Evolutionary conservation across 2,329 filamentous ascomycete genomes (phyloP).

Genomic region (Pyrenophora graminea): DNA sequence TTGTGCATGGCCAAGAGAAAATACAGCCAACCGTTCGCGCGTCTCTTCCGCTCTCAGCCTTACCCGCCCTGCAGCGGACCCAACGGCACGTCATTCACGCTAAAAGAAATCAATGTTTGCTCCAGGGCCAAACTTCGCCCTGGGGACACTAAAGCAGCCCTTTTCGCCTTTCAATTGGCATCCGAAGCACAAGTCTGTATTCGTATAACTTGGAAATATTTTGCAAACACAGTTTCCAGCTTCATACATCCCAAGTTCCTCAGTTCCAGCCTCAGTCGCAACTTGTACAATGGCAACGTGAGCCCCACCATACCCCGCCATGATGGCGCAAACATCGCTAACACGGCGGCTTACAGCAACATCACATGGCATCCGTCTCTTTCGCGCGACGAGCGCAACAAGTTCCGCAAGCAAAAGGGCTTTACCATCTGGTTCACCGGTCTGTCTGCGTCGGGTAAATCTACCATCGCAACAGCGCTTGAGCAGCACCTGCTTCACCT

Average conservation of each 20-base stretch:
- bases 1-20: background rate
- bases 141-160: slow-evolving; percentile 14
- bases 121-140: slow-evolving; percentile 9
- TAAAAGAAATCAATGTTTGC: slow-evolving; percentile 28
- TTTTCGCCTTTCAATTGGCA: slow-evolving; percentile 9
- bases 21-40: background rate
- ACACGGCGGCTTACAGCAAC: slow-evolving; percentile 62
- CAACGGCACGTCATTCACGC: slow-evolving; percentile 36
- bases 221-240: background rate
- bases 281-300: slow-evolving; percentile 41
- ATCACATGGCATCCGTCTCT: slow-evolving; percentile 88
- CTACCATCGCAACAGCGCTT: slow-evolving; percentile 92
- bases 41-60: slow-evolving; percentile 10
- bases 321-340: slow-evolving; percentile 12
- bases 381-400: slow-evolving; percentile 75
- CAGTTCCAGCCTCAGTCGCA: background rate
- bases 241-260: background rate
- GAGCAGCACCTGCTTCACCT: slow-evolving; percentile 95
- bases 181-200: slow-evolving; percentile 7
- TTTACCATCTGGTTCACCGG: slow-evolving; percentile 98
- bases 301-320: slow-evolving; percentile 36
- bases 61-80: slow-evolving; percentile 17
- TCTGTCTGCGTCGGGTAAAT: slow-evolving; percentile 94
- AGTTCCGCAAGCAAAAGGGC: slow-evolving; percentile 78
- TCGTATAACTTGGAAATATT: background rate